Base-by-base conservation (phyloP, 257 asterid genomes). In the Gynochthodes officinalis region DNA sequence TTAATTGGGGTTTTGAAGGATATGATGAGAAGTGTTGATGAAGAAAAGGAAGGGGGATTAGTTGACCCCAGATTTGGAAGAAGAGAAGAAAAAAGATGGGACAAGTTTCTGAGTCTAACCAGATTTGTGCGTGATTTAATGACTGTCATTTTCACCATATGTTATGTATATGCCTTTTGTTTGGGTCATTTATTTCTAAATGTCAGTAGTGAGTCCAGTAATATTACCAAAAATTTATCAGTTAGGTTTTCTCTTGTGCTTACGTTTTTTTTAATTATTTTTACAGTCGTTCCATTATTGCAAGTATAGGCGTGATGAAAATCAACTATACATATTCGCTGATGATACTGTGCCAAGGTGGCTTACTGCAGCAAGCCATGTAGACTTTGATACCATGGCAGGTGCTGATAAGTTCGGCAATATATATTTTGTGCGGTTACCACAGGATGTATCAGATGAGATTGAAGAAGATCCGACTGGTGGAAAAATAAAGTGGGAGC, bases 391-490 rank as follows among this genome's bases (percentile, higher is more conserved):
- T 85, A 95, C 99, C 64, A 80, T 92, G 94, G 99, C 98, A 28
- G 99, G 99, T 37, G 78, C 97, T 15, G 99, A 95, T 84, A 95
- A 95, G 80, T 95, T 95, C 67, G 99, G 99, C 67, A 95, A 95
- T 50, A 71, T 95, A 39, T 95, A 90, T 84, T 92, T 95, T 74
- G 98, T 88, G n/a, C 90, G 99, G 28, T 81, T 95, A 40, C 94
- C 96, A 14, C 99, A 95, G 81, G 99, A 95, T 32, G 96, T 92
- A 27, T 95, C 99, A 2, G 99, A 95, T 74, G 98, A 95, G 91
- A 90, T 95, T 37, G 99, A 95, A 84, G 99, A 95, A 83, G 98
- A 95, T 77, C 99, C 98, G 30, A 95, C 99, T 48, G 99, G 99
- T 76, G 99, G 99, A 50, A 95, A 90, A 87, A 95, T 95, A 78